phyloP scores from a whole-genome alignment of 768 basidiomycete species.

The Asterophora parasitica region DNA sequence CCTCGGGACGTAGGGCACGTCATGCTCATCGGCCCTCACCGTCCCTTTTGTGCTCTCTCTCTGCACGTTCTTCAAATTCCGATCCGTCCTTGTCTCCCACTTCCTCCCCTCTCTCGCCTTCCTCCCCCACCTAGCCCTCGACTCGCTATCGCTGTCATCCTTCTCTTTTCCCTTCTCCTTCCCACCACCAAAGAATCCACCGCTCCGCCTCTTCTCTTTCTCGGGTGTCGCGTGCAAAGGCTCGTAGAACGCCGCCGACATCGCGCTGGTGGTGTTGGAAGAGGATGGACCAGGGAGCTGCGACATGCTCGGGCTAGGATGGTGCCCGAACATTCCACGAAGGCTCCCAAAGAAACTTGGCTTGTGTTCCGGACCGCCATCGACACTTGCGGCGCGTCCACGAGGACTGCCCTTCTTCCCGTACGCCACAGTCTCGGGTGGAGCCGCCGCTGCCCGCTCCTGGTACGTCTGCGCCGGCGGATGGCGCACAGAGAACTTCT shows the following conservation, averaged over 20 bases:
- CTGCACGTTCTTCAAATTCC: conserved; percentile 17
- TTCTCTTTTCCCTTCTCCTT: conserved; percentile 3
- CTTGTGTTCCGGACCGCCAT: neutral
- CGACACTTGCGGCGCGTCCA: neutral
- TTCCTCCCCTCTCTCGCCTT: neutral
- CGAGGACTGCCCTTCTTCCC: neutral
- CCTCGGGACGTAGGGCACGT: neutral
- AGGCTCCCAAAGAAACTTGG: conserved; percentile 41
- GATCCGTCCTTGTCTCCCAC: conserved; percentile 24
- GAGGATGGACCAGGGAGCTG: conserved; percentile 4
- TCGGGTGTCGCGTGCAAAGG: neutral
- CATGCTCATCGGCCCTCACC: neutral
- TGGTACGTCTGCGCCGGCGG: neutral
- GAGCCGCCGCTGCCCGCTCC: too few relatives aligned
- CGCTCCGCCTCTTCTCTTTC: neutral
- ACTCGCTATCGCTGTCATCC: neutral
- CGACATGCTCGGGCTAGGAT: conserved; percentile 10
- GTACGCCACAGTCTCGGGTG: too few relatives aligned
- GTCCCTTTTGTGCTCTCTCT: neutral
- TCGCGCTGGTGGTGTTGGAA: too few relatives aligned
- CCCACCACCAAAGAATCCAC: conserved; percentile 1
- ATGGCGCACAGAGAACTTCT: neutral
- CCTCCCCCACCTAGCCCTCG: too few relatives aligned
- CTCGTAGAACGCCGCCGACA: neutral
- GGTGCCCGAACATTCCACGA: conserved; percentile 35